Evolutionary conservation across 176 grass and related monocot species (phyloP).

Genomic region (Oryza nivara): DNA sequence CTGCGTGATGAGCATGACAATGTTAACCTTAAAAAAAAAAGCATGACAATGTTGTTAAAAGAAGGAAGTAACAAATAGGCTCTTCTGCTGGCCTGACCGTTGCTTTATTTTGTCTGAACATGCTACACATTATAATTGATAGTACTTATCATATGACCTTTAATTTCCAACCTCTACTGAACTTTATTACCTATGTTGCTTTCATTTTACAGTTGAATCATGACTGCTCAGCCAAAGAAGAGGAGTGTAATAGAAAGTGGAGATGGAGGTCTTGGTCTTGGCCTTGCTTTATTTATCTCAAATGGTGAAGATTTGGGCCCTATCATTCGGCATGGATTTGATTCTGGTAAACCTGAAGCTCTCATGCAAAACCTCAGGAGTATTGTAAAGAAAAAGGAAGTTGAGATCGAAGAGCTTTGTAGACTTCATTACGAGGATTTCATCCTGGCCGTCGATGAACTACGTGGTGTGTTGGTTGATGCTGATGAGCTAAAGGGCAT

Average conservation of each 20-base stretch:
- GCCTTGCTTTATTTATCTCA: constrained; percentile 64
- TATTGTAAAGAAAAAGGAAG: constrained; percentile 87
- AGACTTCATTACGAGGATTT: constrained; percentile 91
- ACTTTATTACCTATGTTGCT: neutral
- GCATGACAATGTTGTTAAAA: neutral
- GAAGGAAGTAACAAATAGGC: neutral
- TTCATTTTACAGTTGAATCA: constrained; percentile 50
- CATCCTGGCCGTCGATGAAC: constrained; percentile 85
- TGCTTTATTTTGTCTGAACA: neutral
- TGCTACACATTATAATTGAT: neutral
- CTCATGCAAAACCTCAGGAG: constrained; percentile 72
- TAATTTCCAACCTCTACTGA: neutral
- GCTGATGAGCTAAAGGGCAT: constrained; percentile 79
- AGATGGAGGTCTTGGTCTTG: constrained; percentile 64
- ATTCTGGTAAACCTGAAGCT: constrained; percentile 78
- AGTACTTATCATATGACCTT: neutral
- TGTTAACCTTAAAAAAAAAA: too few species aligned
- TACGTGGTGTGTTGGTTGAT: constrained; percentile 80
- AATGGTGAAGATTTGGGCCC: constrained; percentile 89
- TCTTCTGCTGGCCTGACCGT: neutral
- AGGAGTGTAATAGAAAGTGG: constrained; percentile 64
- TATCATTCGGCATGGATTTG: constrained; percentile 76
- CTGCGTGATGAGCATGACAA: neutral
- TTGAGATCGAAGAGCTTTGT: constrained; percentile 91
- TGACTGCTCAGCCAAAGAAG: constrained; percentile 71